These are phyloP conservation scores for Ophiostoma quercus DNA, from an alignment of 2,329 filamentous ascomycete species.

Conservation along the genomic window DNA sequence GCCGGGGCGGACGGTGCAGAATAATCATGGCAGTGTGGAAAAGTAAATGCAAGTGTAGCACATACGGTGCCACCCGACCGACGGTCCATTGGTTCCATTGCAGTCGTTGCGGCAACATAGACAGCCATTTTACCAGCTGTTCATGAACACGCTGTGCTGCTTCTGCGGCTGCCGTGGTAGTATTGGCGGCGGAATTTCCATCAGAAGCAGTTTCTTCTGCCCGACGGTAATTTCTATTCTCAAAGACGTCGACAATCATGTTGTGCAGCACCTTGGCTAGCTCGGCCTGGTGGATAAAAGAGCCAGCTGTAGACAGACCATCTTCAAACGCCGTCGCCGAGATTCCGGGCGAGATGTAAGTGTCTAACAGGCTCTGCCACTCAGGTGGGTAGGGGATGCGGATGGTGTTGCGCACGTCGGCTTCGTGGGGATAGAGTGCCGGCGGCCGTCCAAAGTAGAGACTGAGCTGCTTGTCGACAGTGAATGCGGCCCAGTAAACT, in stretches of 20 bases:
- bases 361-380: conserved; percentile 45
- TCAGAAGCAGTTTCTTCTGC: not conserved
- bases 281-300: conserved; percentile 45
- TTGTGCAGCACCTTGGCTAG: conserved; percentile 45
- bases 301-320: conserved; percentile 40
- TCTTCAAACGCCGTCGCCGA: conserved; percentile 46
- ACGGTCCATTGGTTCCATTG: conserved; percentile 49
- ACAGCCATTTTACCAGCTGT: conserved; percentile 31
- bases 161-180: not conserved
- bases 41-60: conserved; percentile 47
- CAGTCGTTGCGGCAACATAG: conserved; percentile 42
- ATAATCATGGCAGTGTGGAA: conserved; percentile 51
- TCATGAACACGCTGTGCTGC: not conserved
- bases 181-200: not conserved
- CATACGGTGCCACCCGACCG: conserved; percentile 40
- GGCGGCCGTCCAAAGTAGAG: conserved; percentile 49
- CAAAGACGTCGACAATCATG: conserved; percentile 40
- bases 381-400: conserved; percentile 46
- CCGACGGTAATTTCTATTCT: conserved; percentile 40
- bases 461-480: conserved; percentile 47
- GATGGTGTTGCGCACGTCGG: conserved; percentile 46
- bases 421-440: conserved; percentile 45
- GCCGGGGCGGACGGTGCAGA: conserved; percentile 44
- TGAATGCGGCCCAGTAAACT: conserved; percentile 49
- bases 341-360: conserved; percentile 42